These are phyloP conservation scores for Fusarium ramigenum DNA, from an alignment of 2,329 filamentous ascomycete species.

Conservation along the genomic window DNA sequence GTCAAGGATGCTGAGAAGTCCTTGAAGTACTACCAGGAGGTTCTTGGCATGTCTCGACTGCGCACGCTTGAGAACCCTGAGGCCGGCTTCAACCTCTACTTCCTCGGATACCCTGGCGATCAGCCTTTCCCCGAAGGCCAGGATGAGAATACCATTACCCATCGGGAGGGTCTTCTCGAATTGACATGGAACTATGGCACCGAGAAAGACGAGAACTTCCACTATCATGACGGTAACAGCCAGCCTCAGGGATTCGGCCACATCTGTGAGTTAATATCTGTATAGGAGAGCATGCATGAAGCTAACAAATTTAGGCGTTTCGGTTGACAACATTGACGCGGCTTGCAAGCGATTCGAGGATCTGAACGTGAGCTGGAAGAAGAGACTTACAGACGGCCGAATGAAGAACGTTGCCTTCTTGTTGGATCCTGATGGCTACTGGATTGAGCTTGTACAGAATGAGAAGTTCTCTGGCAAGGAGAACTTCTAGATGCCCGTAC, in stretches of 20 bases:
- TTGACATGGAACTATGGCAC: slow-evolving; percentile 87
- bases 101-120: slow-evolving; percentile 79
- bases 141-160: slow-evolving; percentile 61
- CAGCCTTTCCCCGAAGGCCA: slow-evolving; percentile 59
- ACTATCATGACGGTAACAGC: slow-evolving; percentile 92
- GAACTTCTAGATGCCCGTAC: slow-evolving; percentile 55
- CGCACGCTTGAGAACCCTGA: slow-evolving; percentile 75
- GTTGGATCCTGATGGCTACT: slow-evolving; percentile 87
- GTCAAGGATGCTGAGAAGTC: slow-evolving; percentile 83
- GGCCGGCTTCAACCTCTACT: slow-evolving; percentile 89
- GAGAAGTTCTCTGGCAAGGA: slow-evolving; percentile 67
- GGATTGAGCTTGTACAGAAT: slow-evolving; percentile 84
- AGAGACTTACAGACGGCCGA: slow-evolving; percentile 87
- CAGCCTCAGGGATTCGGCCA: slow-evolving; percentile 95
- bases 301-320: slow-evolving; percentile 65
- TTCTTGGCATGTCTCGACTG: slow-evolving; percentile 87
- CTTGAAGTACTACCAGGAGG: slow-evolving; percentile 83
- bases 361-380: slow-evolving; percentile 89
- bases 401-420: slow-evolving; percentile 97
- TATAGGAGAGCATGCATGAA: not conserved
- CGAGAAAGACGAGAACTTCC: slow-evolving; percentile 84
- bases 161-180: slow-evolving; percentile 86
- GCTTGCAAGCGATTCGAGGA: slow-evolving; percentile 89
- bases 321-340: slow-evolving; percentile 87
- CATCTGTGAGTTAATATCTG: slow-evolving; percentile 70